phyloP scores from a whole-genome alignment of 768 basidiomycete species.

The Phanerochaete sordida region DNA sequence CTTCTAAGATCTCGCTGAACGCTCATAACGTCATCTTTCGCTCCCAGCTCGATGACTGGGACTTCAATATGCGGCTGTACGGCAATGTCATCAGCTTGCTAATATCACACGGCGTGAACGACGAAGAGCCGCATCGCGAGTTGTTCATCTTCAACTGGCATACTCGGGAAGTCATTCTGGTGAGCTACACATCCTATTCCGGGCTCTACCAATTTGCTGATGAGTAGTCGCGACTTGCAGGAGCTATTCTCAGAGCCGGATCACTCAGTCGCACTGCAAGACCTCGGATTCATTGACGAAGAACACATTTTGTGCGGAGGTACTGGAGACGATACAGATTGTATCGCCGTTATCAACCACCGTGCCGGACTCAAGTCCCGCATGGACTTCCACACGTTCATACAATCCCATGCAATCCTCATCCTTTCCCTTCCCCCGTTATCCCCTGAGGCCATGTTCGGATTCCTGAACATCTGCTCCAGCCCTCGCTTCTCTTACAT shows the following conservation, averaged over 20 bases:
- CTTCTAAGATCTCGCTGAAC: neutral
- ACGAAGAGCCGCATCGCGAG: neutral
- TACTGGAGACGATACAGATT: neutral
- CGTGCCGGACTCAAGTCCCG: neutral
- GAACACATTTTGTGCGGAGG: neutral
- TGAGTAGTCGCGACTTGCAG: neutral
- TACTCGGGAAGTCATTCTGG: neutral
- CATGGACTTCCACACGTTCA: neutral
- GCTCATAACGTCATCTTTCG: neutral
- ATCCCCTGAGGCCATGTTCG: neutral
- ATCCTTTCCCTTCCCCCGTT: neutral
- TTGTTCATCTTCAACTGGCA: neutral
- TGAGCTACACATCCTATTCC: neutral
- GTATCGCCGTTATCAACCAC: neutral
- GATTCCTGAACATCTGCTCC: neutral
- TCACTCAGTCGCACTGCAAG: neutral
- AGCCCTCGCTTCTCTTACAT: neutral
- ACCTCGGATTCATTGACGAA: neutral
- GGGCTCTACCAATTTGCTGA: neutral
- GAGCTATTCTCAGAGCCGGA: neutral
- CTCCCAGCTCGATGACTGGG: neutral
- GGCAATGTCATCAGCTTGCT: neutral
- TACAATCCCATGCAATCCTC: neutral
- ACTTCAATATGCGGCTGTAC: neutral
- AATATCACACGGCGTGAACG: neutral